Base-by-base conservation (phyloP, 148 eudicot genomes). In the Amaranthus hypochondriacus region DNA sequence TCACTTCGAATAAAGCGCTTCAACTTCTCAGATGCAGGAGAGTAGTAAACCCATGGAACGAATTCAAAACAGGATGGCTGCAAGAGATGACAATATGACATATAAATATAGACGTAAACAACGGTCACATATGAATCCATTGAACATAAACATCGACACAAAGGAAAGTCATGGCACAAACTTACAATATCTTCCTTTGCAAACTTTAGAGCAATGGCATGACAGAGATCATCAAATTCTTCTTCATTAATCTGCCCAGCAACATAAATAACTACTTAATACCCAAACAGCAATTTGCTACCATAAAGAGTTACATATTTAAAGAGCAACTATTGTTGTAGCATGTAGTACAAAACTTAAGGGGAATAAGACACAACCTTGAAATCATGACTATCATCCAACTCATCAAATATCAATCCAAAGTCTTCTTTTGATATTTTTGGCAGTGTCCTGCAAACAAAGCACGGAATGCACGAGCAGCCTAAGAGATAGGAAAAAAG, bases 161-260 rank as follows among this genome's bases (percentile, higher is more conserved):
- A n/a, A 78, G 9, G 43, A 28, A 28, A 28, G 39, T 28, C 39
- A 28, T 69, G 13, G 43, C 7, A 62, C 62, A 71, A 67, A 84
- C 87, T 86, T 78, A 94, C 97, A 71, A 76, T 56, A 62, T 92
- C 90, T 88, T 90, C 99, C 81, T 90, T 96, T 13, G 86, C 85
- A 81, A 96, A 96, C 73, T 81, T 88, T 62, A 92, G 84, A 64
- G 96, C 99, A 56, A 96, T 96, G 59, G 97, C 96, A 82, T 92
- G 89, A 84, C 94, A 92, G 64, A 96, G 96, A 84, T 92, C 99
- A 71, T 78, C 83, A 83, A 96, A 96, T 84, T 96, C 99, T 5
- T 87, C 94, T 66, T 80, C 51, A 87, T 85, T 85, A 61, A 96
- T 96, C 99, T 94, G 84, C 68, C 44, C 70, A 61, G 21, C 7